These are phyloP conservation scores for Eremothecium cymbalariae DNA, from an alignment of 1,139 yeast species.

Conservation along the genomic window DNA sequence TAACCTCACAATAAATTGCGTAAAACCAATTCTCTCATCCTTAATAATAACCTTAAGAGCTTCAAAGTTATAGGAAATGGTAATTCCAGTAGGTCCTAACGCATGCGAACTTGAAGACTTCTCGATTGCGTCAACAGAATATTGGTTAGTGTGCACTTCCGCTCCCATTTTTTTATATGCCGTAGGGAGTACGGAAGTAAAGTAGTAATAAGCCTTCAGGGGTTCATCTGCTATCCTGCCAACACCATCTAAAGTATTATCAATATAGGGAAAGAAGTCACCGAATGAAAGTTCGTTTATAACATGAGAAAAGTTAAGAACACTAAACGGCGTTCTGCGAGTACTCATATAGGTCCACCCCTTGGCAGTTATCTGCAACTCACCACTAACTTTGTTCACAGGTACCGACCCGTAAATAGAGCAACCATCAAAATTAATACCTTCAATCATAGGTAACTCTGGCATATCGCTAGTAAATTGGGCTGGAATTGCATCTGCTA, in stretches of 20 bases:
- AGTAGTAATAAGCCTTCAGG: constrained; percentile 50
- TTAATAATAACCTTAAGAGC: constrained; percentile 64
- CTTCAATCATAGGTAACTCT: constrained; percentile 15
- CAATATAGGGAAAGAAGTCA: constrained; percentile 73
- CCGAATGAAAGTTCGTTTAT: constrained; percentile 89
- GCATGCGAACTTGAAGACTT: constrained; percentile 21
- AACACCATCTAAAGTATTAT: constrained; percentile 78
- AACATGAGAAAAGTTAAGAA: constrained; percentile 72
- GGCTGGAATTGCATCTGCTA: constrained; percentile 58
- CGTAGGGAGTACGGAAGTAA: constrained; percentile 78
- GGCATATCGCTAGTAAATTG: constrained; percentile 41
- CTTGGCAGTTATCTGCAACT: constrained; percentile 72
- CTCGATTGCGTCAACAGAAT: constrained; percentile 56
- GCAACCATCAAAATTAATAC: constrained; percentile 48
- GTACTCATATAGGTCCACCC: constrained; percentile 37
- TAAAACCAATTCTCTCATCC: constrained; percentile 68
- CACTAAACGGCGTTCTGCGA: constrained; percentile 41
- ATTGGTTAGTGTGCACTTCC: constrained; percentile 73
- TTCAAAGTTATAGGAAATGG: constrained; percentile 78
- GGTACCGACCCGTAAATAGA: constrained; percentile 82
- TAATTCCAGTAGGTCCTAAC: constrained; percentile 63
- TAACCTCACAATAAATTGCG: constrained; percentile 67
- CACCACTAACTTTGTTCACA: constrained; percentile 80
- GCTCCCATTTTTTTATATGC: constrained; percentile 63
- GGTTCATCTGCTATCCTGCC: constrained; percentile 46